phyloP scores from a whole-genome alignment of 2,329 filamentous ascomycete species.

The Colletotrichum orchidophilum region DNA sequence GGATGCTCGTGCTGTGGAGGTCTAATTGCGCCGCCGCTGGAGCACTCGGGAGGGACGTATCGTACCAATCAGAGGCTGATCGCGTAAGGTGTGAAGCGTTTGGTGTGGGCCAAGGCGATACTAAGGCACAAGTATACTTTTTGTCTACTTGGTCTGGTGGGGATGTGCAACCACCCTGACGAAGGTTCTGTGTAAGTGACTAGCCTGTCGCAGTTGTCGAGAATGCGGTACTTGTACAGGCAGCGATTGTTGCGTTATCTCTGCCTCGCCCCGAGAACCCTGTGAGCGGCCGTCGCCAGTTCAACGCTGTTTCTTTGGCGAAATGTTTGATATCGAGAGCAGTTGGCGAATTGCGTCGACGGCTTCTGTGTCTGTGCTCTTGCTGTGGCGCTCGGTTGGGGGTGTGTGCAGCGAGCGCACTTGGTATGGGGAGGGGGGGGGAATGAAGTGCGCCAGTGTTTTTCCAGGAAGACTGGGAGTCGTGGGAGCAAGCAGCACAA shows the following conservation, averaged over 20 bases:
- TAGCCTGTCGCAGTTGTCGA: slow-evolving; percentile 7
- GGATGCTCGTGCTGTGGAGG: slow-evolving; percentile 19
- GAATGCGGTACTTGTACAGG: background rate
- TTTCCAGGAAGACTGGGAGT: background rate
- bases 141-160: slow-evolving; percentile 18
- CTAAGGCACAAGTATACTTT: slow-evolving; percentile 23
- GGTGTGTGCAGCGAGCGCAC: background rate
- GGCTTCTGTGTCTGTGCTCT: background rate
- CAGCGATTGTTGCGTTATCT: slow-evolving; percentile 23
- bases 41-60: slow-evolving; percentile 37
- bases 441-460: background rate
- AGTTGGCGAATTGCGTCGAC: background rate
- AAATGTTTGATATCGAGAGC: background rate
- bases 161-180: slow-evolving; percentile 15
- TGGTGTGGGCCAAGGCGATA: slow-evolving; percentile 17
- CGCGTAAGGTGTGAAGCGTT: slow-evolving; percentile 39
- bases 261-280: background rate
- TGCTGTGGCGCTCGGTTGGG: background rate
- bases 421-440: background rate
- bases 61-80: slow-evolving; percentile 45
- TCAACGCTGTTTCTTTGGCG: background rate
- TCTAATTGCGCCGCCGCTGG: slow-evolving; percentile 31
- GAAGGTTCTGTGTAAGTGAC: slow-evolving; percentile 26
- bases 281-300: background rate
- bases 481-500: background rate